Evolutionary conservation across 1,284 basidiomycete genomes (phyloP), one percentile per base, ranked within the genome.

Genomic region (Pseudomicrostroma phylloplanum): DNA sequence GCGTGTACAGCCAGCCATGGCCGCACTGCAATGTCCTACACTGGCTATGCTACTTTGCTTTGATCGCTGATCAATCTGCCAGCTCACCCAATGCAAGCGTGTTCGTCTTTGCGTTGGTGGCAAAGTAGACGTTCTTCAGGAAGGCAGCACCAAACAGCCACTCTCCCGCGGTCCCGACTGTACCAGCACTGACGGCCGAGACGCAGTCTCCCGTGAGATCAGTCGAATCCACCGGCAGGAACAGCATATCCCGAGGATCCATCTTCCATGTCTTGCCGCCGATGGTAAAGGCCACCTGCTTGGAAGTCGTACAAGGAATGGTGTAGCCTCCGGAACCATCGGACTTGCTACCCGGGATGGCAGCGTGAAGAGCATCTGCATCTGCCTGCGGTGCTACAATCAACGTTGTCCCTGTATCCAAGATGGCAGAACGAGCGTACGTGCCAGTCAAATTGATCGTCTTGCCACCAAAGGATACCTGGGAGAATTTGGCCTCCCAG

Each of bases 291-390:
- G 88, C 84, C 59, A 93, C 82, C 56, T 79, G 83, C 26, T 85
- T 82, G 62, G 81, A 85, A 19, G 86, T 86, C 2, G 85, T 87
- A 81, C 90, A 92, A 1, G 90, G 89, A 61, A 92, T 83, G 36
- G 84, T 87, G 82, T 88, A 91, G 0, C 85, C 77, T 12, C 77
- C 79, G 55, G 79, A 73, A 1, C 79, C 79, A 58, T 81, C 79
- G 6, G 73, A 63, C 23, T 87, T 83, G 53, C 74, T 57, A 39
- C 90, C 90, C 1, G 83, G 80, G 73, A 90, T 90, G 43, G 83
- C 77, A 61, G 80, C 73, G 73, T 86, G 86, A 25, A 86, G 80
- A 0, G 85, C 83, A 8, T 78, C 76, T 13, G 88, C 90, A 60
- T 79, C 80, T 67, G 67, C 61, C 49, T 71, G 58, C 0, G 81